Evolutionary conservation across 2,329 filamentous ascomycete species (phyloP), one percentile per base, ranked within the genome.

Genomic region (Calonectria henricotiae): DNA sequence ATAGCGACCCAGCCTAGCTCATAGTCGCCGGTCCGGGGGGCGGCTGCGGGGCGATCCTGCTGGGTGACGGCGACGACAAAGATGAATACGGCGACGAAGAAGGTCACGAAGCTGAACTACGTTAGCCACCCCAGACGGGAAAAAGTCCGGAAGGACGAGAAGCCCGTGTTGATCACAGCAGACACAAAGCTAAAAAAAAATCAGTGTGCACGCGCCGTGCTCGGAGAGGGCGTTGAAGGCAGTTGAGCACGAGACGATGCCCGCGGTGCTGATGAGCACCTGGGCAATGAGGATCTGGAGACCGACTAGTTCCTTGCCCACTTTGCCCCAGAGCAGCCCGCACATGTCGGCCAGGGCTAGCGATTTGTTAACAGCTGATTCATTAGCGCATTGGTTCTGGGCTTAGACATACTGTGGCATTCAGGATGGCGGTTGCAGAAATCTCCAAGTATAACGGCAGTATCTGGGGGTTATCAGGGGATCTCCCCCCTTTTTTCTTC

Each of bases 81-180:
- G 13, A 87, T 87, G 20, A 90, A 80, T 20, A 90, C 84, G 78
- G 90, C 91, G 3, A 91, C 77, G 0, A 85, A 78, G 1, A 89
- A 89, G 17, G 84, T 83, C 2, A 90, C 54, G 76, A 91, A 89
- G 61, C 85, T 86, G 35, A 87, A 76, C 72, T 87, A 80, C 0
- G 78, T 77, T 0, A 89, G 89, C 13, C 89, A 88, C 0, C 91
- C 84, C 0, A 89, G 82, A 9, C 86, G 78, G 1, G 87, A 78
- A 62, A 68, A 80, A 71, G 71, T 79, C 62, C 75, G 68, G 4
- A 79, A 67, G 2, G 69, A 67, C 0, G 77, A 76, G 51, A 75
- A 77, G 7, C 62, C 46, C 11, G 73, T 75, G 51, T 78, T 75
- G 17, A 78, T 49, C 12, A 76, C 70, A 8, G 76, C 71, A 1